Conservation (phyloP, 1,284 basidiomycete species). For the Malassezia equina region DNA sequence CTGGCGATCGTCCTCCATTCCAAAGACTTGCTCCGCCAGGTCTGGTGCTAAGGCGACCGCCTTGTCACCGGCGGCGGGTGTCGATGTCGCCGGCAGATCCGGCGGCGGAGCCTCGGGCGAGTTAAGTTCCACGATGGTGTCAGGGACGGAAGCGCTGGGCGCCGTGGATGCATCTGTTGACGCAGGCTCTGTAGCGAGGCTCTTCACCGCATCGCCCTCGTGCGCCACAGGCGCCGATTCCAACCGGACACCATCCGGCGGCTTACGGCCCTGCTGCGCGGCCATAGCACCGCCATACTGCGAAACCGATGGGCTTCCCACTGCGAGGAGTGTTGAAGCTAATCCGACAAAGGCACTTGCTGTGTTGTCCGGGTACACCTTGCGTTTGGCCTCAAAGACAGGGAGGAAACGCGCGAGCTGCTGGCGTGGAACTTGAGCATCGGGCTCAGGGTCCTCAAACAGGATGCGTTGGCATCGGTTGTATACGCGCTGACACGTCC, state of each 20-base stretch:
- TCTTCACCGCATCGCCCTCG: too few species aligned
- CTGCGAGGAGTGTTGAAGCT: conserved; percentile 67
- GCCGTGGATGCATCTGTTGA: too few species aligned
- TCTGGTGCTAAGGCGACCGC: not conserved
- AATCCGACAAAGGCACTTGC: conserved; percentile 73
- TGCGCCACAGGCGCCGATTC: too few species aligned
- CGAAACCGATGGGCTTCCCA: conserved; percentile 65
- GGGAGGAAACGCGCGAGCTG: conserved; percentile 3
- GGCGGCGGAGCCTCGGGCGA: too few species aligned
- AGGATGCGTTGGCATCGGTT: conserved; percentile 94
- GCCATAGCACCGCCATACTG: conserved; percentile 69
- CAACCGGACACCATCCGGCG: not conserved
- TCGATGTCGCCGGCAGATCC: too few species aligned
- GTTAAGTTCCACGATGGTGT: too few species aligned
- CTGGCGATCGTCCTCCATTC: not conserved
- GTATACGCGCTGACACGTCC: conserved; percentile 81
- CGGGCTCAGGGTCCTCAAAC: conserved; percentile 61
- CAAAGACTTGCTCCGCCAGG: conserved; percentile 5
- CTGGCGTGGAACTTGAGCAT: conserved; percentile 12
- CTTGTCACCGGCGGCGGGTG: not conserved
- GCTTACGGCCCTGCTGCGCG: conserved; percentile 63
- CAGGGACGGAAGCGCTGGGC: too few species aligned
- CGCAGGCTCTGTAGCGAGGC: too few species aligned
- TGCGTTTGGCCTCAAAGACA: conserved; percentile 12
- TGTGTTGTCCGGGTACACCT: conserved; percentile 29